These are phyloP conservation scores for Dryas octopetala DNA, from an alignment of 306 rosid genomes.

Conservation along the genomic window DNA sequence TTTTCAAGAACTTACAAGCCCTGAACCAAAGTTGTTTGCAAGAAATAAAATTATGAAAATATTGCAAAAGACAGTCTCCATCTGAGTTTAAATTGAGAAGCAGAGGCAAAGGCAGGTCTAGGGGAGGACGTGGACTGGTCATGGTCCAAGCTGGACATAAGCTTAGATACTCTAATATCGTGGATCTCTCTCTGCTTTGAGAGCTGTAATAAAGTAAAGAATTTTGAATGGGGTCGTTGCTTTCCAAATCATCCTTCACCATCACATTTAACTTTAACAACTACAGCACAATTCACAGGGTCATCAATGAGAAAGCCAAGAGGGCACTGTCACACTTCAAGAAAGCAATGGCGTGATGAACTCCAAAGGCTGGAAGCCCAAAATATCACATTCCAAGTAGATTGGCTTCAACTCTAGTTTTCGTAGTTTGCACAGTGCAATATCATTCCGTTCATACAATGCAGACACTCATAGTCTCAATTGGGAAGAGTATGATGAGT, in stretches of 20 bases:
- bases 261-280: constrained; percentile 37
- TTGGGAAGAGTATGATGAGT: not conserved
- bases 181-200: constrained; percentile 39
- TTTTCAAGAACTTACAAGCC: not conserved
- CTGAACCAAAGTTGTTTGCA: not conserved
- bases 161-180: constrained; percentile 23
- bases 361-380: not conserved
- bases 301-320: not conserved
- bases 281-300: not conserved
- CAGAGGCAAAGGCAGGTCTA: no score
- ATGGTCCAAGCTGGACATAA: constrained; percentile 30
- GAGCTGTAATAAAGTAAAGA: constrained; percentile 45
- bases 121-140: constrained; percentile 30
- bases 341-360: constrained; percentile 7
- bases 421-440: no score
- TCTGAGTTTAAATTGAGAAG: not conserved
- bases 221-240: constrained; percentile 28
- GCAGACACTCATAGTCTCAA: no score
- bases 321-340: not conserved
- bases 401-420: not conserved
- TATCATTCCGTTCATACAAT: no score
- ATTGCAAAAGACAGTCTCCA: not conserved
- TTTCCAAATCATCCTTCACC: constrained; percentile 43
- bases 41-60: not conserved
- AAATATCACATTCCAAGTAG: not conserved